Evolutionary conservation across 2,329 filamentous ascomycete species (phyloP), one percentile per base, ranked within the genome.

Genomic region (Tolypocladium pustulatum): DNA sequence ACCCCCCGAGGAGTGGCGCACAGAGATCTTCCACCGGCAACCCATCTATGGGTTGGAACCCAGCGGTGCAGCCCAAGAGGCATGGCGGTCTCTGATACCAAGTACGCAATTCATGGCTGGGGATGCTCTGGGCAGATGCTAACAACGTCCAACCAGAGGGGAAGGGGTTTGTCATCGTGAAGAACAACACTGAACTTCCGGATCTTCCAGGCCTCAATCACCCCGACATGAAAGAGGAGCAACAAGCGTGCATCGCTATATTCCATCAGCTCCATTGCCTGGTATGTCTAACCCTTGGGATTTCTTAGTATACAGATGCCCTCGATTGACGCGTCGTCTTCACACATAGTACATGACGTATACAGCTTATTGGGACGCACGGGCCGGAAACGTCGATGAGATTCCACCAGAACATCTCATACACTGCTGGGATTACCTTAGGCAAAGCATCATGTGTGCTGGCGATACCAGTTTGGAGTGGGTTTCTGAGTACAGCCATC

Each of bases 391-490:
- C 22, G 25, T 56, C 17, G 53, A 60, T n/a, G 53, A 57, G 17
- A 22, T 36, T 6, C 25, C 27, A 20, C 52, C 54, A 32, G 53
- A 27, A 73, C 76, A 78, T 66, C 75, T 78, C 70, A 73, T 75
- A 57, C 76, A 78, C 68, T 79, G 76, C 69, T 76, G 78, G 65
- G 73, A 75, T 63, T 78, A 78, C 65, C 72, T 79, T 67, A 69
- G 76, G 13, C 74, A 78, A 65, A 74, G 74, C 43, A 74, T 79
- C 60, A 73, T 78, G 71, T 78, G 76, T 65, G 72, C 68, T 34
- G 73, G 74, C 56, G 76, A 78, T 61, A 76, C 75, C 60, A 75
- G 75, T 1, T 66, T 78, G 53, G 76, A 78, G 67, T 75, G 75
- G 40, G 71, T 72, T 56, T 55, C 57, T 1, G 57, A 49, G 22